A percentile compares a stretch with the other conserved stretches of the same genome.
Evolutionary conservation across 2,329 filamentous ascomycete genomes (phyloP).

Genomic region (Fusarium sp.): DNA sequence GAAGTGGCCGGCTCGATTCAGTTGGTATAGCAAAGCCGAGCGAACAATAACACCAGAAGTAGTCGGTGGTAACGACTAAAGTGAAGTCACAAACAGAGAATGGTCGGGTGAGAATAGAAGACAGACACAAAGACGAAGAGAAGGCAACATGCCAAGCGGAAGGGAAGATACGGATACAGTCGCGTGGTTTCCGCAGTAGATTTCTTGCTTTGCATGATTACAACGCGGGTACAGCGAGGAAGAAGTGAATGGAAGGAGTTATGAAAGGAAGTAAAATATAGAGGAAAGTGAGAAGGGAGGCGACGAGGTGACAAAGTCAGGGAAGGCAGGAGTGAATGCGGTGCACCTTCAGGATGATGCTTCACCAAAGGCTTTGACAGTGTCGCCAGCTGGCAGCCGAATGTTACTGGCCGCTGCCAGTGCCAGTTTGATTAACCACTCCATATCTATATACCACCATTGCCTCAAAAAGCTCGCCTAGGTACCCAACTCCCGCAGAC

Average conservation of each 20-base stretch:
- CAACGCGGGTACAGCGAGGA: slow-evolving; percentile 4
- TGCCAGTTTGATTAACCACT: neutral
- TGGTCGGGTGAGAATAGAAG: neutral
- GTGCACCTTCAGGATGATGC: slow-evolving; percentile 23
- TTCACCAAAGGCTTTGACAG: slow-evolving; percentile 25
- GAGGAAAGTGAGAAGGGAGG: neutral
- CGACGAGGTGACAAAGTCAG: slow-evolving; percentile 6
- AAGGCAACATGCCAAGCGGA: slow-evolving; percentile 7
- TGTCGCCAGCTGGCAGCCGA: slow-evolving; percentile 32
- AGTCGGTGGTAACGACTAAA: neutral
- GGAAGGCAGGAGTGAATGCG: slow-evolving; percentile 14
- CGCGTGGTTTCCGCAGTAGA: slow-evolving; percentile 24
- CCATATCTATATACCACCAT: neutral
- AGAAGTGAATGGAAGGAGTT: slow-evolving; percentile 5
- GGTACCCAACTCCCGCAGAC: neutral
- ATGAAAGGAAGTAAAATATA: neutral
- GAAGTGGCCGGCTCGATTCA: slow-evolving; percentile 7
- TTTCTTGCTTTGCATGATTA: slow-evolving; percentile 30
- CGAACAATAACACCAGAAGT: neutral
- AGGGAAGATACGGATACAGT: slow-evolving; percentile 17
- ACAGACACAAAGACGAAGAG: neutral
- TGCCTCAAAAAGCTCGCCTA: neutral
- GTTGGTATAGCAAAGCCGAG: slow-evolving; percentile 11
- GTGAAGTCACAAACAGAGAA: slow-evolving; percentile 2
- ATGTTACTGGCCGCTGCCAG: slow-evolving; percentile 18